Conservation (phyloP, 176 grass and related monocot species). For the Phoenix roebelenii region DNA sequence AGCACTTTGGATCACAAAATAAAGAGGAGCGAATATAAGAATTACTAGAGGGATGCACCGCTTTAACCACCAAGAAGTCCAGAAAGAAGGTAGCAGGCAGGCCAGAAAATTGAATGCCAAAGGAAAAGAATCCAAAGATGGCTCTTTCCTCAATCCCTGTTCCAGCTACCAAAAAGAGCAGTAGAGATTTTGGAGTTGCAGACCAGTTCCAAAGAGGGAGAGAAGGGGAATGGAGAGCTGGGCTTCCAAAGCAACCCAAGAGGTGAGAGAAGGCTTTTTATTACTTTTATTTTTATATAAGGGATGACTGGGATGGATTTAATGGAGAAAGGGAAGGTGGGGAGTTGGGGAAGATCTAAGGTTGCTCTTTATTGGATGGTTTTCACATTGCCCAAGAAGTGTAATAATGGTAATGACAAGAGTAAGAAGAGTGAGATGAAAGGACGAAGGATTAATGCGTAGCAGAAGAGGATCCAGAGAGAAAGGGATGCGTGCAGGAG, state of each 20-base stretch:
- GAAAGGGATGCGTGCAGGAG: not conserved
- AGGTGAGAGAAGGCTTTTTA: not conserved
- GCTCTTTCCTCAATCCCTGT: too few species aligned
- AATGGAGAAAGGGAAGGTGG: not conserved
- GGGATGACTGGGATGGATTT: not conserved
- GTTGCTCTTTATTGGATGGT: not conserved
- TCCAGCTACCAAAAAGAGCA: too few species aligned
- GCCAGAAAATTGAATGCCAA: not conserved
- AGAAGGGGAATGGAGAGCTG: too few species aligned
- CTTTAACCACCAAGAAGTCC: not conserved
- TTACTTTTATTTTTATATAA: not conserved
- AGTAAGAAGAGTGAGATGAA: not conserved
- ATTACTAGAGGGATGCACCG: not conserved
- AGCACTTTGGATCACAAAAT: slow-evolving; percentile 10
- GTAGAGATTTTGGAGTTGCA: too few species aligned
- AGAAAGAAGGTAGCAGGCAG: not conserved
- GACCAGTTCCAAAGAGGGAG: too few species aligned
- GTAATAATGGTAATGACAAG: slow-evolving; percentile 1
- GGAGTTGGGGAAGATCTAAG: not conserved
- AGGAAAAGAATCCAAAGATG: not conserved
- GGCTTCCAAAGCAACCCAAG: too few species aligned
- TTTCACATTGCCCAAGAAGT: not conserved
- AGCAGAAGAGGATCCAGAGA: not conserved
- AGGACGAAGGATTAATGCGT: not conserved
- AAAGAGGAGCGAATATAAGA: not conserved